These are phyloP conservation scores for Pseudomonodictys pantanalensis DNA, from an alignment of 495 filamentous ascomycete genomes.

Conservation along the genomic window DNA sequence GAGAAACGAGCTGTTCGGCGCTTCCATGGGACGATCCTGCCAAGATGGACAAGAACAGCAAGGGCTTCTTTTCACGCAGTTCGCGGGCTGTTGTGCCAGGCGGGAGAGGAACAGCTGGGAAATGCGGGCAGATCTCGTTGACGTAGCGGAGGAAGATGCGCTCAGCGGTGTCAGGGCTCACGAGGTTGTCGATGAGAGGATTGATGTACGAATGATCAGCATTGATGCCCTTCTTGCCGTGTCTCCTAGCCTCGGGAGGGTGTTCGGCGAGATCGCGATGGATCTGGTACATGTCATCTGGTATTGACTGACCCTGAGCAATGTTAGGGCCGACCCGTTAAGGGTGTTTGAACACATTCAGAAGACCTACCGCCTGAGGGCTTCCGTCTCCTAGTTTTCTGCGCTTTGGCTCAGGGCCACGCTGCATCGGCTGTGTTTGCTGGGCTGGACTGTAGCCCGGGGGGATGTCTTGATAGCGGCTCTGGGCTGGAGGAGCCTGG, in stretches of 20 bases:
- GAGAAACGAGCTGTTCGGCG: conserved; percentile 45
- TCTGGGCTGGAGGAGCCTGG: not conserved
- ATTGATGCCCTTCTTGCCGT: conserved; percentile 20
- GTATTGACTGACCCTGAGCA: conserved; percentile 20
- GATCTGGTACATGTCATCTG: conserved; percentile 31
- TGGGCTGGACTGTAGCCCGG: conserved; percentile 20
- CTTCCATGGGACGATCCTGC: conserved; percentile 58
- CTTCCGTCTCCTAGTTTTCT: conserved; percentile 12
- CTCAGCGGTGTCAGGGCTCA: conserved; percentile 60
- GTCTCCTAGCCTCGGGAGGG: conserved; percentile 27
- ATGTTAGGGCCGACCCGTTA: no score
- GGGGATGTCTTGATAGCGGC: conserved; percentile 8
- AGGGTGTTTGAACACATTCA: not conserved
- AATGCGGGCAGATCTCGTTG: conserved; percentile 63
- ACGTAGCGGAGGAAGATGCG: conserved; percentile 68
- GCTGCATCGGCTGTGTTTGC: conserved; percentile 8
- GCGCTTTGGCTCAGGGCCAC: conserved; percentile 24
- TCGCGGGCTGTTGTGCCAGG: conserved; percentile 61
- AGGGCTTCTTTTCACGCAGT: conserved; percentile 68
- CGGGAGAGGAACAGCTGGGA: conserved; percentile 78
- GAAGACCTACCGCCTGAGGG: conserved; percentile 15
- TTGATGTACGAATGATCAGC: conserved; percentile 61
- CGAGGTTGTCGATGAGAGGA: conserved; percentile 56
- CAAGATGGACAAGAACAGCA: conserved; percentile 78
- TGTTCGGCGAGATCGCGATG: conserved; percentile 27